phyloP scores from a whole-genome alignment of 768 basidiomycete species.

The Amanita rubescens region DNA sequence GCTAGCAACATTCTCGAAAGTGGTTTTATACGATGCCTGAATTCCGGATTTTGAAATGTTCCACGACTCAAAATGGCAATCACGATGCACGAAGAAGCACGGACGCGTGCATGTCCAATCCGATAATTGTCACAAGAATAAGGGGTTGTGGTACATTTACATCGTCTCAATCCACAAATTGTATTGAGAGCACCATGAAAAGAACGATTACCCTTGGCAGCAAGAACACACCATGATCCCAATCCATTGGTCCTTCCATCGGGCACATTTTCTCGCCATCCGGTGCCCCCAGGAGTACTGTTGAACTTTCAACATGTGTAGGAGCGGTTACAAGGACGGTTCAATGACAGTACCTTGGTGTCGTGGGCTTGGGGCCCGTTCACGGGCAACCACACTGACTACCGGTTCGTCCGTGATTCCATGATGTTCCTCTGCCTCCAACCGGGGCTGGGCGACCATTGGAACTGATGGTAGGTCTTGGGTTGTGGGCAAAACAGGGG shows the following conservation, averaged over 20 bases:
- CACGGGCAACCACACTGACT: not conserved
- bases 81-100: too few relatives aligned
- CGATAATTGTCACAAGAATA: not conserved
- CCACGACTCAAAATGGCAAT: constrained; percentile 43
- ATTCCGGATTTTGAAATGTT: constrained; percentile 25
- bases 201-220: not conserved
- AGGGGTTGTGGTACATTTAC: too few relatives aligned
- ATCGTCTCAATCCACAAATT: not conserved
- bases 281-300: not conserved
- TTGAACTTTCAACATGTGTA: not conserved
- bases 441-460: too few relatives aligned
- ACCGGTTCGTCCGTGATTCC: not conserved
- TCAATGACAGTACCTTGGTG: not conserved
- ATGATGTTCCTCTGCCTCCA: not conserved
- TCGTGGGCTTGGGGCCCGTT: not conserved
- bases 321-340: not conserved
- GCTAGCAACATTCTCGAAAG: not conserved
- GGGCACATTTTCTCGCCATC: not conserved
- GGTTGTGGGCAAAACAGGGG: too few relatives aligned
- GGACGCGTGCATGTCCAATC: not conserved
- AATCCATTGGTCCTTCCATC: not conserved
- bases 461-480: too few relatives aligned
- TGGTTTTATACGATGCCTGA: not conserved
- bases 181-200: not conserved
- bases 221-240: not conserved